These are phyloP conservation scores for Lachancea lanzarotensis DNA, from an alignment of 805 yeast genomes.

Conservation along the genomic window DNA sequence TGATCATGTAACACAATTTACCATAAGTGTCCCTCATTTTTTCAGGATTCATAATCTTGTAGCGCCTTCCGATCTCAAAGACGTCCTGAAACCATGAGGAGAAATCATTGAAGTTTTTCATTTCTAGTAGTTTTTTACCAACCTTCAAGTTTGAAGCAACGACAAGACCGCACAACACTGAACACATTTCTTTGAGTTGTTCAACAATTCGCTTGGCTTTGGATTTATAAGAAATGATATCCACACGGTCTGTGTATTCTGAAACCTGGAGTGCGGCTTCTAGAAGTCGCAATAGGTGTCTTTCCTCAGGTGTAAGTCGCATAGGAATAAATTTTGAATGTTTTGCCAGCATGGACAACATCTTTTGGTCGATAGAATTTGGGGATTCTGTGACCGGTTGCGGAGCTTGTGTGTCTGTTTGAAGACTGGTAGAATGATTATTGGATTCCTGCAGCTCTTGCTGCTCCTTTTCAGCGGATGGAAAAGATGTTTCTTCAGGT, in stretches of 20 bases:
- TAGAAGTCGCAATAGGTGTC: conserved; percentile 56
- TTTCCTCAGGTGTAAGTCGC: conserved; percentile 60
- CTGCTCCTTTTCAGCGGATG: conserved; percentile 14
- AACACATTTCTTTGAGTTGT: conserved; percentile 69
- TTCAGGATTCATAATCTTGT: conserved; percentile 80
- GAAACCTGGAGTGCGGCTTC: conserved; percentile 76
- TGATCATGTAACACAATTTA: conserved; percentile 72
- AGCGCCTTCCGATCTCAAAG: conserved; percentile 74
- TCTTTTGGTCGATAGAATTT: conserved; percentile 22
- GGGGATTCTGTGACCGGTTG: conserved; percentile 13
- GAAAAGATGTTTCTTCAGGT: conserved; percentile 11
- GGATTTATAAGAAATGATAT: conserved; percentile 57
- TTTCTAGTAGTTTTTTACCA: conserved; percentile 58
- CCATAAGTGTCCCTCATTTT: conserved; percentile 75
- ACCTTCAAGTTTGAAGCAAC: conserved; percentile 69
- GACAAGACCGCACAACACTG: conserved; percentile 69
- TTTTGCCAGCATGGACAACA: conserved; percentile 36
- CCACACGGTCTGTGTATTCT: conserved; percentile 75
- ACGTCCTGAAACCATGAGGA: conserved; percentile 65
- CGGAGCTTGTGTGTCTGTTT: conserved; percentile 18
- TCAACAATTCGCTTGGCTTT: conserved; percentile 65
- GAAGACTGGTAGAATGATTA: conserved; percentile 11
- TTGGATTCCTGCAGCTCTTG: conserved; percentile 13
- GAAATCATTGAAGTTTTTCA: conserved; percentile 62
- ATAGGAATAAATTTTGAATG: conserved; percentile 57